A percentile compares a stretch with the other conserved stretches of the same genome.
Conservation (phyloP, 768 basidiomycete genomes). For the Tulasnella sp. region DNA sequence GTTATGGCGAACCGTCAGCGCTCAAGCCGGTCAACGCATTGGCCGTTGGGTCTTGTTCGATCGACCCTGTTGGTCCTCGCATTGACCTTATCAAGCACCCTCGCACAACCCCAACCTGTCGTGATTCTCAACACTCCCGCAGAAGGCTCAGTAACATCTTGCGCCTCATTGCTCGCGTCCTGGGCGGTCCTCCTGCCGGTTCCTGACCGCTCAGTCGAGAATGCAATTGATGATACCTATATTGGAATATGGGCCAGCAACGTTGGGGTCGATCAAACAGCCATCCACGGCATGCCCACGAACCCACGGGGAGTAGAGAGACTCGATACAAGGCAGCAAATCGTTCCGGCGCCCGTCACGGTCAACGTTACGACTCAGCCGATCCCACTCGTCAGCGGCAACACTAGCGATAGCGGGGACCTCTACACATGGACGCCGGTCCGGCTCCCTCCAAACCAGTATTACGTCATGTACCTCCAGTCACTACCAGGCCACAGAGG, state of each 20-base stretch:
- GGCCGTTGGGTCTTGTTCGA: not conserved
- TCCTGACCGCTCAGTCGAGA: not conserved
- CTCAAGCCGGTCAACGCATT: not conserved
- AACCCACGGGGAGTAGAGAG: not conserved
- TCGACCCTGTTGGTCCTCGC: not conserved
- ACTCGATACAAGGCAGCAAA: not conserved
- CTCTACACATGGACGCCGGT: slow-evolving; percentile 4
- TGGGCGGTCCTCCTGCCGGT: not conserved
- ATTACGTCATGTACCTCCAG: slow-evolving; percentile 11
- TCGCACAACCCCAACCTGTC: not conserved
- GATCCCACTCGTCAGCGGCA: not conserved
- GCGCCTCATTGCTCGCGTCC: not conserved
- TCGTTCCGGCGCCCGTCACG: not conserved
- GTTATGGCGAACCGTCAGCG: not conserved
- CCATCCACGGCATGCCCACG: not conserved
- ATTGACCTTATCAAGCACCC: no score
- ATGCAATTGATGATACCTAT: not conserved
- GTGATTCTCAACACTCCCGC: not conserved
- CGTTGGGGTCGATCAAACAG: not conserved
- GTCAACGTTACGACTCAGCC: not conserved
- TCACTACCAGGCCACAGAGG: not conserved
- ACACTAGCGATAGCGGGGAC: not conserved
- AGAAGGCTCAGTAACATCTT: not conserved
- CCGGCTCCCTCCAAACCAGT: not conserved
- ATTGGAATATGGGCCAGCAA: slow-evolving; percentile 9